Evolutionary conservation across 495 filamentous ascomycete genomes (phyloP).

Genomic region (Peziza echinospora): DNA sequence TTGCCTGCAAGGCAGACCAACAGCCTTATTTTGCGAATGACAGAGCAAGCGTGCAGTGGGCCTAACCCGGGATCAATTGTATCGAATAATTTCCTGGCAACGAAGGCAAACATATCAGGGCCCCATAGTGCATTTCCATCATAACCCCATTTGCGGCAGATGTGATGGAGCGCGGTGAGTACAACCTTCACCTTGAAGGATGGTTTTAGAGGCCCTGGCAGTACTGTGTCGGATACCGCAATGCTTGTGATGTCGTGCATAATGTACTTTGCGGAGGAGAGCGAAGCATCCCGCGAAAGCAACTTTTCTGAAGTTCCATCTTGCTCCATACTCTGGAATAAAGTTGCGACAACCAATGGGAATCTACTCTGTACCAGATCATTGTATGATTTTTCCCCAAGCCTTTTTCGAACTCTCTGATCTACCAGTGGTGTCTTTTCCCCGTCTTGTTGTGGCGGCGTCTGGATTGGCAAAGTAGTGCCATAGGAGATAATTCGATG

Average conservation of each 20-base stretch:
- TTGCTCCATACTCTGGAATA: slow-evolving; percentile 50
- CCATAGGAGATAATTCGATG: slow-evolving; percentile 65
- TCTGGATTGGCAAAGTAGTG: slow-evolving; percentile 53
- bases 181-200: slow-evolving; percentile 62
- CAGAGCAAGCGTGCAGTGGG: slow-evolving; percentile 61
- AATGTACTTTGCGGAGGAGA: slow-evolving; percentile 35
- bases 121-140: slow-evolving; percentile 51
- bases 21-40: slow-evolving; percentile 67
- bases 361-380: slow-evolving; percentile 44
- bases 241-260: slow-evolving; percentile 44
- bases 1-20: slow-evolving; percentile 56
- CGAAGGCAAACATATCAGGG: slow-evolving; percentile 45
- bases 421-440: slow-evolving; percentile 41
- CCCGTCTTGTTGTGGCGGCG: slow-evolving; percentile 29
- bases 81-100: slow-evolving; percentile 57
- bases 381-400: slow-evolving; percentile 44
- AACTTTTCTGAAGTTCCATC: slow-evolving; percentile 49
- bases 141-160: slow-evolving; percentile 47
- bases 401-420: slow-evolving; percentile 38
- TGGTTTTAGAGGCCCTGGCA: slow-evolving; percentile 65
- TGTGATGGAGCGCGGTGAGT: slow-evolving; percentile 44
- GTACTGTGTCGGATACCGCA: slow-evolving; percentile 32
- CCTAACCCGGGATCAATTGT: slow-evolving; percentile 73
- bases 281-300: slow-evolving; percentile 40
- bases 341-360: slow-evolving; percentile 45